Percentiles rank a stretch among this genome's conserved stretches.
Evolutionary conservation across 331 rosid genomes (phyloP).

Genomic region (Saraca asoca): DNA sequence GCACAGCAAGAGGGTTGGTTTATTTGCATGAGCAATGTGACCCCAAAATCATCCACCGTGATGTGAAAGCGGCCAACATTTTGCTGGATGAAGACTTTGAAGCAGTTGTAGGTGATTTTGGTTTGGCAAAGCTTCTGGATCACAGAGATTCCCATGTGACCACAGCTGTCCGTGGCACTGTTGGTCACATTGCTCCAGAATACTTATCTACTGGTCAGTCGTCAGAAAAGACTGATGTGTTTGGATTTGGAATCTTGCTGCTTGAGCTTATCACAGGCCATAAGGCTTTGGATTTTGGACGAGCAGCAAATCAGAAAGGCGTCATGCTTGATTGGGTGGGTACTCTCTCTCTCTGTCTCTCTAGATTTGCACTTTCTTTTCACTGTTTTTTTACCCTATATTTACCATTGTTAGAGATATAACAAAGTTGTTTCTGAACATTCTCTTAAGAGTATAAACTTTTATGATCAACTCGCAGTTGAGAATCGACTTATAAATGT

Average conservation of each 20-base stretch:
- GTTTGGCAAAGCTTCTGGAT: slow-evolving; percentile 40
- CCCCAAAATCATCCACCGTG: slow-evolving; percentile 42
- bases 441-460: too few species aligned
- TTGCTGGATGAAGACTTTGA: slow-evolving; percentile 38
- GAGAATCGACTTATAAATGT: too few species aligned
- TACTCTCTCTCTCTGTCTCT: too few species aligned
- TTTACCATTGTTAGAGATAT: too few species aligned
- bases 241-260: slow-evolving; percentile 45
- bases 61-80: slow-evolving; percentile 46
- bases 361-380: too few species aligned
- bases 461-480: too few species aligned
- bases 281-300: background rate
- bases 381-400: too few species aligned
- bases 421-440: too few species aligned
- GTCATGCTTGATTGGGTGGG: too few species aligned
- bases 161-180: slow-evolving; percentile 43
- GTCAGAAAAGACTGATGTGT: slow-evolving; percentile 45
- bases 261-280: slow-evolving; percentile 46
- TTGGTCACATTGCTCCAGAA: slow-evolving; percentile 46
- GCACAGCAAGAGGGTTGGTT: slow-evolving; percentile 40
- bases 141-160: slow-evolving; percentile 44
- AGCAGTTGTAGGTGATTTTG: slow-evolving; percentile 48
- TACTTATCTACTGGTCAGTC: slow-evolving; percentile 43
- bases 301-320: too few species aligned
- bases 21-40: slow-evolving; percentile 43